Percentiles rank a stretch among this genome's conserved stretches.
Evolutionary conservation across 2,329 filamentous ascomycete species (phyloP).

Genomic region (Fusarium chaquense): DNA sequence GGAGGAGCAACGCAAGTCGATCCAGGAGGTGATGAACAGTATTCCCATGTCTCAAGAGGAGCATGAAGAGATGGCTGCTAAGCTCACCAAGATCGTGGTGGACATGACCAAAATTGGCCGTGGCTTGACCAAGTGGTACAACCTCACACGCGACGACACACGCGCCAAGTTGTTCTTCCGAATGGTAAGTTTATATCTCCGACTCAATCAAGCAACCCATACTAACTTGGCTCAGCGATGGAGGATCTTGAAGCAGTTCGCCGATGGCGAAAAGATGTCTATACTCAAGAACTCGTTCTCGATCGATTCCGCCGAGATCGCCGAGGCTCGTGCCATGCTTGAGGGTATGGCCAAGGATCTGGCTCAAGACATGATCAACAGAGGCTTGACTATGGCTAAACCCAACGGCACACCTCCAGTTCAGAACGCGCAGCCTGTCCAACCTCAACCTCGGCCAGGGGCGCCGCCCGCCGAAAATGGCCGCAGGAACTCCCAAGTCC

Average conservation of each 20-base stretch:
- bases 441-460: conserved; percentile 47
- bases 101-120: conserved; percentile 61
- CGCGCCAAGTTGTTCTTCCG: conserved; percentile 66
- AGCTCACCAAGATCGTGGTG: conserved; percentile 56
- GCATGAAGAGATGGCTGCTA: conserved; percentile 58
- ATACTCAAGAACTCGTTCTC: conserved; percentile 63
- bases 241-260: conserved; percentile 66
- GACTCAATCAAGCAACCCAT: background rate
- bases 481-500: conserved; percentile 62
- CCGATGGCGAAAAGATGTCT: conserved; percentile 61
- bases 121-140: conserved; percentile 62
- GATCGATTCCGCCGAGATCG: conserved; percentile 64
- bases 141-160: conserved; percentile 61
- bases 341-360: conserved; percentile 65
- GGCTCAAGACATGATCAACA: conserved; percentile 49
- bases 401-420: conserved; percentile 47
- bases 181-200: conserved; percentile 56
- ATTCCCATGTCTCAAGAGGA: conserved; percentile 62
- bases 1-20: conserved; percentile 57
- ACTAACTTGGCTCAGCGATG: conserved; percentile 61
- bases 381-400: conserved; percentile 45
- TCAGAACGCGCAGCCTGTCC: conserved; percentile 50
- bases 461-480: conserved; percentile 60
- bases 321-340: conserved; percentile 61
- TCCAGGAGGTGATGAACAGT: conserved; percentile 58